Evolutionary conservation across 352 stramenopile genomes (phyloP).

Genomic region (Phytopythium helicoides): DNA sequence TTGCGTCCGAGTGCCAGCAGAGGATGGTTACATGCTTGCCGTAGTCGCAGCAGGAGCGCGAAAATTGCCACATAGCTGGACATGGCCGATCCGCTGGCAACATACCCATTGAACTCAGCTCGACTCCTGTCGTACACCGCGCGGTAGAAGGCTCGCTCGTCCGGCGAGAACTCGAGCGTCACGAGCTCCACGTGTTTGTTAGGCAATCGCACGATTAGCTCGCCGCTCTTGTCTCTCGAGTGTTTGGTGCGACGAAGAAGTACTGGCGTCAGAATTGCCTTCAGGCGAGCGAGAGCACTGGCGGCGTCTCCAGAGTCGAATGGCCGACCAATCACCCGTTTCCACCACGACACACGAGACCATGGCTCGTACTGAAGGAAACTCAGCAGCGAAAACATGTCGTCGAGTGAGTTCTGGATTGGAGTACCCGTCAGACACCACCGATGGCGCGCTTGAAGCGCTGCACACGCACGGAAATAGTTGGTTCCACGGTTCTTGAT

Average conservation of each 20-base stretch:
- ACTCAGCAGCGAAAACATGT: conserved; percentile 82
- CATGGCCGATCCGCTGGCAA: conserved; percentile 66
- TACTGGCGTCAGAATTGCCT: conserved; percentile 67
- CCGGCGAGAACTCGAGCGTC: conserved; percentile 60
- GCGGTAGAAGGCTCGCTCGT: conserved; percentile 86
- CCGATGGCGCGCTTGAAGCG: conserved; percentile 54
- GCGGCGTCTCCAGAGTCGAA: conserved; percentile 72
- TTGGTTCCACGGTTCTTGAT: conserved; percentile 88
- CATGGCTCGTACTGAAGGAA: conserved; percentile 88
- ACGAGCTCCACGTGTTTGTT: conserved; percentile 70
- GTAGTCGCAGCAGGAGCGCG: conserved; percentile 79
- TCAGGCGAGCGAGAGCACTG: conserved; percentile 54
- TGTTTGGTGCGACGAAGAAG: conserved; percentile 87
- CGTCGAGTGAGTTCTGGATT: conserved; percentile 87
- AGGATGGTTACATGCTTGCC: conserved; percentile 90
- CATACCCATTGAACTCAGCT: conserved; percentile 89
- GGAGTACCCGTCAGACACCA: conserved; percentile 92
- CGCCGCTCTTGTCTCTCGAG: conserved; percentile 57
- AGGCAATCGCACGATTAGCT: conserved; percentile 69
- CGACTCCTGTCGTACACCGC: conserved; percentile 81
- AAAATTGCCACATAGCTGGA: conserved; percentile 90
- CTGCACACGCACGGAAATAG: conserved; percentile 65
- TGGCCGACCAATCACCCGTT: conserved; percentile 71
- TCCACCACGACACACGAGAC: conserved; percentile 81
- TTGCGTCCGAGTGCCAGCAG: conserved; percentile 78